Evolutionary conservation across 768 basidiomycete genomes (phyloP), one percentile per base, ranked within the genome.

Genomic region (Aureoboletus auriporus): DNA sequence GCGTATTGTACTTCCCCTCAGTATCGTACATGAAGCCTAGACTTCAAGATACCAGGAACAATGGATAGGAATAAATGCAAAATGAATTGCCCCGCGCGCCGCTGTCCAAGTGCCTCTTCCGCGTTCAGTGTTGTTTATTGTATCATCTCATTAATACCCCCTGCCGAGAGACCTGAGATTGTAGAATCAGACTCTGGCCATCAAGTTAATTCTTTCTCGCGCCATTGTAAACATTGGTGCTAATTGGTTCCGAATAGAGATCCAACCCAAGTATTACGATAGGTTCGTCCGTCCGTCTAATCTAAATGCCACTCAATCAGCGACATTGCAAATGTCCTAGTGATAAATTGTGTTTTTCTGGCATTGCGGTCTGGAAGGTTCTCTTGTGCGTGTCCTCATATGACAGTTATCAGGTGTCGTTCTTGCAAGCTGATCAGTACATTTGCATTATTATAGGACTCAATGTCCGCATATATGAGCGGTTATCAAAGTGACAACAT

Each of bases 21-120:
- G 27, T 10, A 9, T 23, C 16, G 17, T 39, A 45, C 17, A 45
- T 37, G 28, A 38, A 29, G 13, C 36, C 37, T 5, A 17, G 30
- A 47, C 29, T 26, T 29, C 47, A 37, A 39, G 17, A 59, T 59
- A 59, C 60, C 60, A 47, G 26, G 26, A 38, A 42, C 20, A 26
- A 10, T 43, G 20, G 20, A 23, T 23, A 4, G 20, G 20, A 23
- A 23, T 23, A 23, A 23, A 23, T 23, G 20, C 20, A 23, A 23
- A 23, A 23, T 23, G 20, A 23, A 23, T 23, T 23, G 20, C 20
- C 20, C 20, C 20, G 20, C 20, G 20, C 20, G 20, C 20, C 20
- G 20, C 20, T 23, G 20, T 23, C 20, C 20, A 23, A 23, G 20
- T 23, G 20, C 20, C 20, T 23, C 20, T 23, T 23, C 20, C 4